Conservation (phyloP, 2,329 filamentous ascomycete species). For the Xylaria sp. region DNA sequence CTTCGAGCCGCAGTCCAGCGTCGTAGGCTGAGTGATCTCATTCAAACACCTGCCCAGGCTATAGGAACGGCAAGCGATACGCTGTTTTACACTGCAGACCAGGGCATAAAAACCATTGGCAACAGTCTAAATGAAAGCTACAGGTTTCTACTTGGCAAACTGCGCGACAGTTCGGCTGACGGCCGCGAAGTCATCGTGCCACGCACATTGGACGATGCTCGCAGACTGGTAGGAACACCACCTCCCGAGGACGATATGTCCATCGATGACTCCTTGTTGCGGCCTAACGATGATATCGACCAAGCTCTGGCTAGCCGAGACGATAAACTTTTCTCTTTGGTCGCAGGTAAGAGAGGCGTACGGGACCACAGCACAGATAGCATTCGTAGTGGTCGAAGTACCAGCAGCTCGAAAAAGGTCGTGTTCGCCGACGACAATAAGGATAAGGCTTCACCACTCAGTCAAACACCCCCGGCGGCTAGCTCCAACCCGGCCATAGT, state of each 20-base stretch:
- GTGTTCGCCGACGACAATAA: constrained; percentile 60
- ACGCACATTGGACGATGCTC: constrained; percentile 91
- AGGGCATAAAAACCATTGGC: constrained; percentile 91
- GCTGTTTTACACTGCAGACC: constrained; percentile 88
- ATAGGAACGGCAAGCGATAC: constrained; percentile 86
- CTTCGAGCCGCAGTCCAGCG: constrained; percentile 61
- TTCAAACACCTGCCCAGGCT: constrained; percentile 84
- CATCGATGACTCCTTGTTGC: constrained; percentile 66
- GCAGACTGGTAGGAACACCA: constrained; percentile 84
- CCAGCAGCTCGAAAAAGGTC: constrained; percentile 68
- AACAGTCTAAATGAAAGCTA: constrained; percentile 92
- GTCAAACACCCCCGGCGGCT: constrained; percentile 48
- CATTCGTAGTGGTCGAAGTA: constrained; percentile 71
- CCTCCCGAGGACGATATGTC: constrained; percentile 70
- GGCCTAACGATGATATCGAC: constrained; percentile 55
- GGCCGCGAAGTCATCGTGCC: constrained; percentile 72
- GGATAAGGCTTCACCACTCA: constrained; percentile 52
- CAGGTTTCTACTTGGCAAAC: constrained; percentile 88
- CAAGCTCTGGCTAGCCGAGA: constrained; percentile 56
- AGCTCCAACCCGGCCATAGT: constrained; percentile 70
- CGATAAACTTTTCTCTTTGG: constrained; percentile 75
- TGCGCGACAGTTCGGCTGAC: constrained; percentile 75
- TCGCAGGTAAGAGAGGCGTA: constrained; percentile 70
- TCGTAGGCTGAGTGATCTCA: constrained; percentile 84
- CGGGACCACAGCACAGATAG: constrained; percentile 85